A percentile compares a stretch with the other conserved stretches of the same genome.
Evolutionary conservation across 176 grass and related monocot genomes (phyloP).

Genomic region (Tuctoria greenei): DNA sequence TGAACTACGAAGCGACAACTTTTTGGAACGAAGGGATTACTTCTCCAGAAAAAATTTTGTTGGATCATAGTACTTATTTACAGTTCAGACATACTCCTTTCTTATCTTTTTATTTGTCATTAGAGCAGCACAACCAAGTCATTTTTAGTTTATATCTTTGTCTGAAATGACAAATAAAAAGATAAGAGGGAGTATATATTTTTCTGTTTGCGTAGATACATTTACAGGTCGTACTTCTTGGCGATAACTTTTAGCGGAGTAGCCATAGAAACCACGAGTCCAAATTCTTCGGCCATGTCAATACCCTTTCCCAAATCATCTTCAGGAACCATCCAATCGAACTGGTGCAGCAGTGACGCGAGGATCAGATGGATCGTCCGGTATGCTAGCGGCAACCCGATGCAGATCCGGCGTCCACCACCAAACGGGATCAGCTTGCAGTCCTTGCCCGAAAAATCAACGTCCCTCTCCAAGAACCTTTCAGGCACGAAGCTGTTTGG

Average conservation of each 20-base stretch:
- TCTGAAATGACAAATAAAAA: too few species aligned
- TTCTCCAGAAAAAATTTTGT: too few species aligned
- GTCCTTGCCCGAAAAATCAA: constrained; percentile 11
- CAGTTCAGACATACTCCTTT: too few species aligned
- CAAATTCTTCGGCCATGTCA: constrained; percentile 43
- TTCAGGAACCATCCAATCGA: constrained; percentile 35
- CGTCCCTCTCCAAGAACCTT: constrained; percentile 31
- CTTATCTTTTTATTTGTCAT: too few species aligned
- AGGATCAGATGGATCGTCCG: constrained; percentile 44
- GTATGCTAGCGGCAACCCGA: constrained; percentile 24
- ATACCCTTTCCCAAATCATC: neutral
- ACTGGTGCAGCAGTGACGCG: constrained; percentile 34
- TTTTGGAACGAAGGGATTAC: too few species aligned
- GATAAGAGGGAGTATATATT: too few species aligned
- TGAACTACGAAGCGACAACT: too few species aligned
- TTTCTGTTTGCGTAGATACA: neutral
- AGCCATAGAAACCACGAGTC: constrained; percentile 29
- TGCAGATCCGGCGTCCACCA: constrained; percentile 32
- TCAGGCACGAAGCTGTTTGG: constrained; percentile 40
- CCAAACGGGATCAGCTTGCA: constrained; percentile 44
- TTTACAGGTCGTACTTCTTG: neutral
- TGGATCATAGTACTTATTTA: too few species aligned
- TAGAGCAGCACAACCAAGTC: too few species aligned
- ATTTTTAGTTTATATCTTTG: too few species aligned
- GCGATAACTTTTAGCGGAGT: constrained; percentile 24